Percentiles rank a stretch among this genome's conserved stretches.
These are phyloP conservation scores for Rhizopogon roseolus DNA, from an alignment of 768 basidiomycete genomes.

Conservation along the genomic window DNA sequence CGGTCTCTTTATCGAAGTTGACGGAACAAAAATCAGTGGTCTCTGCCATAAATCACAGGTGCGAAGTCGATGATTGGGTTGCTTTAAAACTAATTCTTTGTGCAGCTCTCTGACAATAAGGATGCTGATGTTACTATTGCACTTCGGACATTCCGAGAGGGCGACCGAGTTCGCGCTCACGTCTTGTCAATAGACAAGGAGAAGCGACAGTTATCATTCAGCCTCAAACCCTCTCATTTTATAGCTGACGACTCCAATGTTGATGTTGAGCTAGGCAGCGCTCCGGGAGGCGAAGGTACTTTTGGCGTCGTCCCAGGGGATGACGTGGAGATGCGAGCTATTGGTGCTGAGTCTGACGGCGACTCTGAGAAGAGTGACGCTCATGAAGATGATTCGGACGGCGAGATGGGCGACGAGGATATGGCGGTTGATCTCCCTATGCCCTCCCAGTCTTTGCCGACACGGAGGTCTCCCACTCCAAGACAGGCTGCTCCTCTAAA, in stretches of 20 bases:
- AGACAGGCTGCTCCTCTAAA: constrained; percentile 32
- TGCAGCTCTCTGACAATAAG: constrained; percentile 82
- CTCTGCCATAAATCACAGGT: constrained; percentile 95
- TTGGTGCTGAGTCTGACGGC: constrained; percentile 13
- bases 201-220: constrained; percentile 76
- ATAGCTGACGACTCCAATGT: constrained; percentile 44
- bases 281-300: constrained; percentile 21
- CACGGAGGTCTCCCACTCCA: not conserved
- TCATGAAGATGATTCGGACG: constrained; percentile 12
- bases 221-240: constrained; percentile 88
- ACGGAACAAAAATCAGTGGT: constrained; percentile 80
- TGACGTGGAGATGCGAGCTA: constrained; percentile 21
- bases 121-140: constrained; percentile 76
- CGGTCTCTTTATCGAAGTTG: constrained; percentile 89
- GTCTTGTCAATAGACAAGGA: constrained; percentile 70
- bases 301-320: constrained; percentile 25
- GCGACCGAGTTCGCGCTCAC: constrained; percentile 79
- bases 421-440: constrained; percentile 16
- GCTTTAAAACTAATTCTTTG: not conserved
- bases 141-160: constrained; percentile 77
- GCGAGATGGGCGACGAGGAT: constrained; percentile 13
- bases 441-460: not conserved
- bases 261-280: constrained; percentile 34
- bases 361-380: constrained; percentile 3
- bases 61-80: constrained; percentile 12